A percentile compares a stretch with the other conserved stretches of the same genome.
phyloP scores from a whole-genome alignment of 2,329 filamentous ascomycete species.

The Aspergillus transmontanensis region DNA sequence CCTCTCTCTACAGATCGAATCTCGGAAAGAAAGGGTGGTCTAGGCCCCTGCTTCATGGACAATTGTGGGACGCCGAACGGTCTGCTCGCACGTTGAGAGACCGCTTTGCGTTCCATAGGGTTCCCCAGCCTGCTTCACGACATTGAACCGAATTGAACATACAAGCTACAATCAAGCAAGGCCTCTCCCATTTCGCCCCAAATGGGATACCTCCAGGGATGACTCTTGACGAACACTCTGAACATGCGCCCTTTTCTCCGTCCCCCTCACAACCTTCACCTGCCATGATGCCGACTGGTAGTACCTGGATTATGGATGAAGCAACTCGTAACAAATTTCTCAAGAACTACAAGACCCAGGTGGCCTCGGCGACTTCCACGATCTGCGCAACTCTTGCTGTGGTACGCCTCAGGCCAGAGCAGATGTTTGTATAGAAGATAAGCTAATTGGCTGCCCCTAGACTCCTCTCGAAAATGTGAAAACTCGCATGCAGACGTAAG shows the following conservation, averaged over 20 bases:
- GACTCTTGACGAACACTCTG: constrained; percentile 41
- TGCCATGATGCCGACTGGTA: constrained; percentile 33
- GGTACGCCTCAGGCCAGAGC: constrained; percentile 33
- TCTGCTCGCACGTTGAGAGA: constrained; percentile 52
- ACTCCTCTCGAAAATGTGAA: constrained; percentile 53
- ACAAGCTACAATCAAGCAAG: constrained; percentile 17
- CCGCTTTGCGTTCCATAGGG: constrained; percentile 56
- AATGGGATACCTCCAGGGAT: constrained; percentile 39
- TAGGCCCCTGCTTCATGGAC: constrained; percentile 39
- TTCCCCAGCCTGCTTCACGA: constrained; percentile 44
- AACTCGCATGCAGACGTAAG: constrained; percentile 54
- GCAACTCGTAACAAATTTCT: constrained; percentile 45
- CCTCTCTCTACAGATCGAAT: not conserved
- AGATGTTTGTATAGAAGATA: not conserved
- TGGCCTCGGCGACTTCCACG: constrained; percentile 48
- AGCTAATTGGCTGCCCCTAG: constrained; percentile 29
- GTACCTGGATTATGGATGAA: constrained; percentile 41
- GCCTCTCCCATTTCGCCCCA: constrained; percentile 21
- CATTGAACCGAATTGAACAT: constrained; percentile 15
- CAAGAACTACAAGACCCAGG: constrained; percentile 50
- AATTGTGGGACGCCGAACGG: constrained; percentile 54
- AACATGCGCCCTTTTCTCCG: constrained; percentile 44
- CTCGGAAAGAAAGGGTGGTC: constrained; percentile 17
- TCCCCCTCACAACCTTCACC: constrained; percentile 37
- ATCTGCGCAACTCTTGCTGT: constrained; percentile 49